Conservation (phyloP, 768 basidiomycete genomes). For the Pisolithus marmoratus region DNA sequence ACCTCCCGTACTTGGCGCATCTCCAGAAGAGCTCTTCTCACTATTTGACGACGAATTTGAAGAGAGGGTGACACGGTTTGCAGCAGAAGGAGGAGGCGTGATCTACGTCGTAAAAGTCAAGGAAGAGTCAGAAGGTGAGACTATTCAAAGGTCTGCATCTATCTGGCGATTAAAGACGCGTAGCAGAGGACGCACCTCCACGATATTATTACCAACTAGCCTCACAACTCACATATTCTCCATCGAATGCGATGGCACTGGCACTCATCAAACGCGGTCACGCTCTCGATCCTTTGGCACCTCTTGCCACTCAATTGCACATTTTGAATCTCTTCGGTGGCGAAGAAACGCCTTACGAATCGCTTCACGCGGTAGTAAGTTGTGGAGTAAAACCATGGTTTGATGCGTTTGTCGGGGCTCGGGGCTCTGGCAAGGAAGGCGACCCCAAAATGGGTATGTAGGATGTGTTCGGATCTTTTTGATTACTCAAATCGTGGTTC, state of each 20-base stretch:
- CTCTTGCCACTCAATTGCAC: constrained; percentile 82
- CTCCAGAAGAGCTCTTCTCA: constrained; percentile 55
- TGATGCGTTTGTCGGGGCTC: constrained; percentile 90
- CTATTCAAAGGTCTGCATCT: not conserved
- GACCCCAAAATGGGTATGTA: constrained; percentile 77
- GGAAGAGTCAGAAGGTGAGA: constrained; percentile 68
- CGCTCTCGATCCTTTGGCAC: constrained; percentile 71
- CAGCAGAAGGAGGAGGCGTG: constrained; percentile 67
- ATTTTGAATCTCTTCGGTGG: constrained; percentile 89
- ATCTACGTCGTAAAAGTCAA: constrained; percentile 78
- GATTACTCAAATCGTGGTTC: constrained; percentile 7
- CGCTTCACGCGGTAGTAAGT: constrained; percentile 91
- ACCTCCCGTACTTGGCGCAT: constrained; percentile 78
- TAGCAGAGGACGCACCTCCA: constrained; percentile 59
- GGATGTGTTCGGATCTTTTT: constrained; percentile 2
- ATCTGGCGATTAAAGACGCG: constrained; percentile 7
- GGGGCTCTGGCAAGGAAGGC: constrained; percentile 66
- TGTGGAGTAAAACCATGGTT: constrained; percentile 97
- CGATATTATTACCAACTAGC: constrained; percentile 64
- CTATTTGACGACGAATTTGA: constrained; percentile 72
- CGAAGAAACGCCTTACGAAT: constrained; percentile 90
- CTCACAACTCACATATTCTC: constrained; percentile 71
- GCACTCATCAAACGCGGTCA: constrained; percentile 92
- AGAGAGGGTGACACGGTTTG: constrained; percentile 71
- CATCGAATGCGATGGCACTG: constrained; percentile 76